Conservation (phyloP, 148 eudicot species). For the Nyssa sinensis region DNA sequence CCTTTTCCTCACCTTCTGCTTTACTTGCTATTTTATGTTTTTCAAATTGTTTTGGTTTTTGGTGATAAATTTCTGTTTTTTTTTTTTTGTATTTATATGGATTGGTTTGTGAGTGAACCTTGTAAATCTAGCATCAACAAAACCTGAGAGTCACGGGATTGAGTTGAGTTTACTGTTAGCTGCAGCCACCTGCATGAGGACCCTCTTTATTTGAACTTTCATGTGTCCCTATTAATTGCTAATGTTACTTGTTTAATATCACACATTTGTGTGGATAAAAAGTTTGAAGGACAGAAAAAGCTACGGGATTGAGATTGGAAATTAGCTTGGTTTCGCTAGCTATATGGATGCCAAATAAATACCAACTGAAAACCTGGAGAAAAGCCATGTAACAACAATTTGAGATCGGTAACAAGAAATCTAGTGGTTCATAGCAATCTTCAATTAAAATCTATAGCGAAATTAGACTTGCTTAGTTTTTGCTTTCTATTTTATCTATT, state of each 20-base stretch:
- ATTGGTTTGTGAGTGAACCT: neutral
- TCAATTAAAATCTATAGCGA: neutral
- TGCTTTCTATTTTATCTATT: neutral
- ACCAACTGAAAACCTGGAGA: neutral
- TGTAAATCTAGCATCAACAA: conserved; percentile 6
- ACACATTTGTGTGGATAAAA: neutral
- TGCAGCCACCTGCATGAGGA: conserved; percentile 16
- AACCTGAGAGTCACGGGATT: conserved; percentile 38
- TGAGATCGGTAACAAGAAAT: neutral
- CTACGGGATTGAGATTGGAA: neutral
- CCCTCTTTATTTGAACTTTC: conserved; percentile 36
- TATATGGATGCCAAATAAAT: neutral
- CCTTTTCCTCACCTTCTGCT: neutral
- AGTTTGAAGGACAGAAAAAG: neutral
- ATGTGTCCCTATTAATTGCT: conserved; percentile 23
- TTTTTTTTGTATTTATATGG: neutral
- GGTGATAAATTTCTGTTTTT: neutral
- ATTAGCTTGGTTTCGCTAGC: neutral
- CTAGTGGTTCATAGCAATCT: neutral
- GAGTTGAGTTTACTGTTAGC: conserved; percentile 29
- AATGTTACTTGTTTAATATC: neutral
- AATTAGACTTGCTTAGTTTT: neutral
- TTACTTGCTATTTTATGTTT: neutral
- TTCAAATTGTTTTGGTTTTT: neutral
- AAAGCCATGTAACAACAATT: too few relatives aligned